Evolutionary conservation across 2,329 filamentous ascomycete species (phyloP), one percentile per base, ranked within the genome.

Genomic region (Talaromyces sp.): DNA sequence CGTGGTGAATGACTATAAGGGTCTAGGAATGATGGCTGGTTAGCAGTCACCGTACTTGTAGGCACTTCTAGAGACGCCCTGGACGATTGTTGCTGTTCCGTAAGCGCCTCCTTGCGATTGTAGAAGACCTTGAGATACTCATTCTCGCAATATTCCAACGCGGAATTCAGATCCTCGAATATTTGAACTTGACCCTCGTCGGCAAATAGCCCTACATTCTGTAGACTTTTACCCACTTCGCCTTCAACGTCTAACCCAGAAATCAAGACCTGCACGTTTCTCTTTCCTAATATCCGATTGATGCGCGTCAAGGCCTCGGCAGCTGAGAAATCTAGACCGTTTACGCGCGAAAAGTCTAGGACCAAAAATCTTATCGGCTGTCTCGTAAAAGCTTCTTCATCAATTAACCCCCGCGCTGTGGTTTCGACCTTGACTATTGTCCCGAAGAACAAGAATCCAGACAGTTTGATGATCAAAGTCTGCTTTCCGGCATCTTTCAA

Each of bases 361-460:
- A 99, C 87, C 49, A 99, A 83, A 75, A 93, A 99, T 69, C 92
- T 90, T 74, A 98, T 95, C 0, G 94, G 93, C 61, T 89, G 86
- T 69, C 87, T 82, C 31, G 83, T 82, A 74, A 97, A 98, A 2
- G 88, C 86, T 67, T 94, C 89, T 35, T 96, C 92, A 33, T 93
- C 89, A 56, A 98, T 89, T 37, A 98, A 81, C 3, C 84, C 87
- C 25, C 93, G 87, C 67, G 98, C 93, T 68, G 90, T 90, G 68
- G 92, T 90, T 77, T 99, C 95, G 0, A 99, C 94, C 57, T 92
- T 92, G 62, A 97, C 94, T 69, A 99, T 97, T 2, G 93, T 98
- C 17, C 95, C 95, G 70, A 99, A 99, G 82, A 99, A 99, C n/a
- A 99, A 86, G 73, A 94, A 98, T 0, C 95, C 94, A 0, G 91